Conservation (phyloP, 371 early-diverging fungal species). For the Mucor mucedo region DNA sequence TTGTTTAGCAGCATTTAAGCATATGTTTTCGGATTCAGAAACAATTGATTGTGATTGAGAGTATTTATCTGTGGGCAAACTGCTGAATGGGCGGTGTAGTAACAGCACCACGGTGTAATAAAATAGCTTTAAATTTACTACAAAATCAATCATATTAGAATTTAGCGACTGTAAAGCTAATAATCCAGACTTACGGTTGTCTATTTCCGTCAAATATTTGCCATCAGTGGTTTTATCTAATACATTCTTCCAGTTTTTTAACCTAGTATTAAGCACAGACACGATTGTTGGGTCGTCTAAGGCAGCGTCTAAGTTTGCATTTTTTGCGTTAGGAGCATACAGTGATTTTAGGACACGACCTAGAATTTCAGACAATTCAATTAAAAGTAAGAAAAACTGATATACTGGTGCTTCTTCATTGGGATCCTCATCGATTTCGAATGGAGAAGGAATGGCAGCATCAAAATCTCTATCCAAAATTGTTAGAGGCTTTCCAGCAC, state of each 20-base stretch:
- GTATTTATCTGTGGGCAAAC: slow-evolving; percentile 10
- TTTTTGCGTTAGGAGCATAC: slow-evolving; percentile 51
- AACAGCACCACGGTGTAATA: slow-evolving; percentile 57
- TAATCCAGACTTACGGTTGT: slow-evolving; percentile 38
- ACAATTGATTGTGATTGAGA: slow-evolving; percentile 12
- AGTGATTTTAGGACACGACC: slow-evolving; percentile 48
- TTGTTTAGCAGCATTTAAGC: slow-evolving; percentile 34
- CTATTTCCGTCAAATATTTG: slow-evolving; percentile 27
- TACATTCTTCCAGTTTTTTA: slow-evolving; percentile 39
- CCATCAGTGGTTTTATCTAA: slow-evolving; percentile 33
- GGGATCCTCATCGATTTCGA: slow-evolving; percentile 33
- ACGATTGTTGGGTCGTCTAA: slow-evolving; percentile 50
- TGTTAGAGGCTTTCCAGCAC: slow-evolving; percentile 49
- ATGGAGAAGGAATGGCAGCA: slow-evolving; percentile 38
- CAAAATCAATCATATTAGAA: slow-evolving; percentile 3
- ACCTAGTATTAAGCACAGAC: slow-evolving; percentile 43
- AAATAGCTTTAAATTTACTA: slow-evolving; percentile 52
- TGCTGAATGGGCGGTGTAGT: slow-evolving; percentile 60
- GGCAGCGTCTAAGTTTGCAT: slow-evolving; percentile 41
- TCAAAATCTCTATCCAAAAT: slow-evolving; percentile 56
- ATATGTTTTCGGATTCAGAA: slow-evolving; percentile 37
- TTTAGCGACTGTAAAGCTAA: neutral
- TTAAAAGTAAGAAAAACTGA: slow-evolving; percentile 35
- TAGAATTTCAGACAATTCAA: slow-evolving; percentile 52
- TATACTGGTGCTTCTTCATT: slow-evolving; percentile 27